Evolutionary conservation across 2,329 filamentous ascomycete genomes (phyloP).

Genomic region (Xylaria sp.): DNA sequence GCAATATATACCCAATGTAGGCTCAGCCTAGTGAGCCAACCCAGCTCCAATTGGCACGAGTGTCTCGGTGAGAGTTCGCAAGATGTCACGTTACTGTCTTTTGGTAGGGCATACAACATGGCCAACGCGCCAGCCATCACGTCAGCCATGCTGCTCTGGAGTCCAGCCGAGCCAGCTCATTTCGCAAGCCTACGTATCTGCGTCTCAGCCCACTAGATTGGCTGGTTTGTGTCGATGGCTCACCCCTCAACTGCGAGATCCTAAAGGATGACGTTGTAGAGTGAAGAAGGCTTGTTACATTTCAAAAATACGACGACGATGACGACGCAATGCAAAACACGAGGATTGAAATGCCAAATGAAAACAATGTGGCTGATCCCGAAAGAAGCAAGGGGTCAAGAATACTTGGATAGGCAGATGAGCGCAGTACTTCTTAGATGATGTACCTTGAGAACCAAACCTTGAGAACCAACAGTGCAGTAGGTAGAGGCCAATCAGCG

Average conservation of each 20-base stretch:
- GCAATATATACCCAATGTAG: slow-evolving; percentile 4
- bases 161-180: background rate
- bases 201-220: background rate
- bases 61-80: background rate
- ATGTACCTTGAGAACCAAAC: too few relatives aligned
- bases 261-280: too few relatives aligned
- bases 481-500: too few relatives aligned
- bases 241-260: background rate
- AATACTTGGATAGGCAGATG: too few relatives aligned
- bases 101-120: background rate
- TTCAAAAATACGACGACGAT: too few relatives aligned
- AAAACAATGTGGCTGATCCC: too few relatives aligned
- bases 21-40: background rate
- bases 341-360: too few relatives aligned
- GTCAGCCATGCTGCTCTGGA: background rate
- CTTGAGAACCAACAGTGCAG: too few relatives aligned
- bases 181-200: background rate
- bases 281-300: too few relatives aligned
- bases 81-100: slow-evolving; percentile 27
- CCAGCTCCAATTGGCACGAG: background rate
- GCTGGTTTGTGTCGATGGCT: background rate
- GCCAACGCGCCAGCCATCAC: background rate
- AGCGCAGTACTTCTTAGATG: too few relatives aligned
- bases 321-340: too few relatives aligned
- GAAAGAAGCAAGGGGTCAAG: too few relatives aligned